phyloP scores from a whole-genome alignment of 2,329 filamentous ascomycete genomes.

The Harringtonia aguacate region DNA sequence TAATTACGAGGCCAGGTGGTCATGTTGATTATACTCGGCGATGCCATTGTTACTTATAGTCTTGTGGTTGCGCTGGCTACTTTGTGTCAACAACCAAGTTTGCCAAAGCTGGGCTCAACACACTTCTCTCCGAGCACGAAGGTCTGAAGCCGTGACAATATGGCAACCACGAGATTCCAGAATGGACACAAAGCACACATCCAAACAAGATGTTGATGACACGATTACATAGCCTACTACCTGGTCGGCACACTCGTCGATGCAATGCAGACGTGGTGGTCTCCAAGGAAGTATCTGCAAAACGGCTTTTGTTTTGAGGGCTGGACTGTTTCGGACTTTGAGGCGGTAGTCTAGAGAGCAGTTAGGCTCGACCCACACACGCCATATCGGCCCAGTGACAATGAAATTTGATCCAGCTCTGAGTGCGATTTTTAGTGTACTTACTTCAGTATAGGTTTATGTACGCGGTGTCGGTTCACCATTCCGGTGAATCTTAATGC shows the following conservation, averaged over 20 bases:
- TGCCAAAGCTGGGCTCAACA: slow-evolving; percentile 2
- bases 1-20: background rate
- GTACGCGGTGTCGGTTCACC: background rate
- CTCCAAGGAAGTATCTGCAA: background rate
- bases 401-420: background rate
- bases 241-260: background rate
- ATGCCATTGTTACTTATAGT: background rate
- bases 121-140: slow-evolving; percentile 1
- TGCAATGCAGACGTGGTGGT: slow-evolving; percentile 1
- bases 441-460: no score
- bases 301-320: background rate
- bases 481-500: no score
- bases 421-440: no score
- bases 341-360: background rate
- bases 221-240: slow-evolving; percentile 2
- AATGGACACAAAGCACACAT: background rate
- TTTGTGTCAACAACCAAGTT: slow-evolving; percentile 3
- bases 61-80: background rate
- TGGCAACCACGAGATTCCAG: slow-evolving; percentile 1
- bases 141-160: background rate
- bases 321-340: background rate
- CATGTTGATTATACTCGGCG: background rate
- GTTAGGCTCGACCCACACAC: background rate
- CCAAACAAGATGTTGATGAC: slow-evolving; percentile 2
- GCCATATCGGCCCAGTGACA: slow-evolving; percentile 3